These are phyloP conservation scores for Casuarina equisetifolia DNA, from an alignment of 306 rosid genomes.

Conservation along the genomic window DNA sequence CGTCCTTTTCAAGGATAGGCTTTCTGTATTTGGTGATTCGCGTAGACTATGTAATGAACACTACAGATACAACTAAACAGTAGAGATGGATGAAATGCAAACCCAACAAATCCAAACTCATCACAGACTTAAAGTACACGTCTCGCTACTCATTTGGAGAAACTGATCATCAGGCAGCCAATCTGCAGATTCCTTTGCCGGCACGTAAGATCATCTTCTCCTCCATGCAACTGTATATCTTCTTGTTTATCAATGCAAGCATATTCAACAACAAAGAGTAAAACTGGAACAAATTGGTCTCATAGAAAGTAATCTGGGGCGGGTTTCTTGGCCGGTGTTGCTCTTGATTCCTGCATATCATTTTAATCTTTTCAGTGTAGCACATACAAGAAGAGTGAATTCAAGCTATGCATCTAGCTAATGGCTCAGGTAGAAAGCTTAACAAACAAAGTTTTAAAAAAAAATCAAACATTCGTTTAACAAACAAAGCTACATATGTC, in stretches of 20 bases:
- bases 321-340: slow-evolving; percentile 85
- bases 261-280: slow-evolving; percentile 16
- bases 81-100: slow-evolving; percentile 38
- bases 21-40: slow-evolving; percentile 31
- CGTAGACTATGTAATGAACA: slow-evolving; percentile 40
- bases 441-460: not conserved
- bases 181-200: slow-evolving; percentile 14
- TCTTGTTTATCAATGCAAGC: slow-evolving; percentile 40
- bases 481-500: not conserved
- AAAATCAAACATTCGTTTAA: not conserved
- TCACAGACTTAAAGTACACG: slow-evolving; percentile 30
- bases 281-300: slow-evolving; percentile 24
- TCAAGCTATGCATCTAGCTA: not conserved
- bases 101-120: slow-evolving; percentile 32
- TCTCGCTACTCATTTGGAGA: slow-evolving; percentile 29
- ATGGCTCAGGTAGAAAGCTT: not conserved
- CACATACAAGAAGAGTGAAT: slow-evolving; percentile 4
- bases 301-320: slow-evolving; percentile 95
- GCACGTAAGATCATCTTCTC: slow-evolving; percentile 25
- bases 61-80: slow-evolving; percentile 36
- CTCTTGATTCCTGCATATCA: slow-evolving; percentile 82
- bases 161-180: slow-evolving; percentile 30
- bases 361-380: slow-evolving; percentile 9
- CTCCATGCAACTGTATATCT: slow-evolving; percentile 31
- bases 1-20: slow-evolving; percentile 33